These are phyloP conservation scores for Agrostemma githago DNA, from an alignment of 148 eudicot species.

Conservation along the genomic window DNA sequence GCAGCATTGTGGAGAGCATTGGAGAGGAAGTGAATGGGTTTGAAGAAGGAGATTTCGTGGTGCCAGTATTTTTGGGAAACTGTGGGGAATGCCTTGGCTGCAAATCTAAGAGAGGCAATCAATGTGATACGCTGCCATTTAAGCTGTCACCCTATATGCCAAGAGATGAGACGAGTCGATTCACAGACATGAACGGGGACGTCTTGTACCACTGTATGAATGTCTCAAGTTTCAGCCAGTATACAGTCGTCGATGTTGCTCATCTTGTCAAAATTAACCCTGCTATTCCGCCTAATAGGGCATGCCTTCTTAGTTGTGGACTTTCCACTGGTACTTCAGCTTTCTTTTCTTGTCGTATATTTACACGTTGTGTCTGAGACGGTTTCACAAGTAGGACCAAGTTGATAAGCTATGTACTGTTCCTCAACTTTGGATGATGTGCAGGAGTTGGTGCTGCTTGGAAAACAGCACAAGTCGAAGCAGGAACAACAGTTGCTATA, in stretches of 20 bases:
- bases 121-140: conserved; percentile 57
- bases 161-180: conserved; percentile 68
- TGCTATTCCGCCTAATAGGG: conserved; percentile 65
- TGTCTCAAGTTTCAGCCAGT: conserved; percentile 75
- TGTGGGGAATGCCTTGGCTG: conserved; percentile 77
- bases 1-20: conserved; percentile 72
- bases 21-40: conserved; percentile 65
- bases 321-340: conserved; percentile 63
- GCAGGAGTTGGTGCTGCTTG: conserved; percentile 92
- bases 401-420: too few relatives aligned
- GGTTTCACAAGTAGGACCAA: too few relatives aligned
- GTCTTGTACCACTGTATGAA: conserved; percentile 52
- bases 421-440: background rate
- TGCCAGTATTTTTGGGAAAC: conserved; percentile 70
- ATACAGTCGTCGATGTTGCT: conserved; percentile 67
- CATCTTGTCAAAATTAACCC: conserved; percentile 61
- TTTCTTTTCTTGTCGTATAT: too few relatives aligned
- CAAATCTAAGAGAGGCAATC: conserved; percentile 64
- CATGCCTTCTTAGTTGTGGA: conserved; percentile 91
- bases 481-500: conserved; percentile 75
- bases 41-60: conserved; percentile 62
- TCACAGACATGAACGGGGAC: conserved; percentile 68
- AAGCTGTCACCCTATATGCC: conserved; percentile 55
- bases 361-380: too few relatives aligned
- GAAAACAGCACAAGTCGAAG: conserved; percentile 75